These are phyloP conservation scores for Penicillium sclerotigenum DNA, from an alignment of 2,329 filamentous ascomycete genomes.

Conservation along the genomic window DNA sequence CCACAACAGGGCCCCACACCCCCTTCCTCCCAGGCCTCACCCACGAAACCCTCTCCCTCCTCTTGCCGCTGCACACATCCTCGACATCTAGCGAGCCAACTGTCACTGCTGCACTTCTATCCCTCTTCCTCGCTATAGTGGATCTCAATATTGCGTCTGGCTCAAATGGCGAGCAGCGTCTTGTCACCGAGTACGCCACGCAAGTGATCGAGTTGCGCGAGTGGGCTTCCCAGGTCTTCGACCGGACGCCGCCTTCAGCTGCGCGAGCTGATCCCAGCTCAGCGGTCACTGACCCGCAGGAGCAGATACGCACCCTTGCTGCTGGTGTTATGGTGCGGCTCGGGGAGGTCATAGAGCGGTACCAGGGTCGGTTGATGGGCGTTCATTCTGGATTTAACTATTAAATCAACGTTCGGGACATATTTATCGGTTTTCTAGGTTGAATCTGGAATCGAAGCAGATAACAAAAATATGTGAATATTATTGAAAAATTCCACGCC, in stretches of 20 bases:
- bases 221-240: slow-evolving; percentile 78
- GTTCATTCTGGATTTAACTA: slow-evolving; percentile 53
- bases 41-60: slow-evolving; percentile 75
- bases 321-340: slow-evolving; percentile 77
- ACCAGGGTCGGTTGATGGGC: slow-evolving; percentile 73
- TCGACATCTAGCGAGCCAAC: slow-evolving; percentile 58
- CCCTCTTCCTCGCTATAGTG: slow-evolving; percentile 73
- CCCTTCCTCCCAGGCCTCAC: slow-evolving; percentile 76
- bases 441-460: background rate
- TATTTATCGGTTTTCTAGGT: background rate
- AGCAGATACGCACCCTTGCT: slow-evolving; percentile 56
- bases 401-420: slow-evolving; percentile 10
- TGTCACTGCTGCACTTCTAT: slow-evolving; percentile 71
- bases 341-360: slow-evolving; percentile 77
- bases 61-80: slow-evolving; percentile 63
- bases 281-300: slow-evolving; percentile 49
- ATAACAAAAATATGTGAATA: background rate
- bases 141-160: slow-evolving; percentile 65
- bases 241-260: slow-evolving; percentile 47
- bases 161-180: slow-evolving; percentile 56
- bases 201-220: slow-evolving; percentile 82
- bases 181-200: slow-evolving; percentile 71
- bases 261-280: slow-evolving; percentile 59
- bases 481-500: background rate
- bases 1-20: slow-evolving; percentile 77